A percentile compares a stretch with the other conserved stretches of the same genome.
These are phyloP conservation scores for Phytophthora boehmeriae DNA, from an alignment of 352 stramenopile genomes.

Conservation along the genomic window DNA sequence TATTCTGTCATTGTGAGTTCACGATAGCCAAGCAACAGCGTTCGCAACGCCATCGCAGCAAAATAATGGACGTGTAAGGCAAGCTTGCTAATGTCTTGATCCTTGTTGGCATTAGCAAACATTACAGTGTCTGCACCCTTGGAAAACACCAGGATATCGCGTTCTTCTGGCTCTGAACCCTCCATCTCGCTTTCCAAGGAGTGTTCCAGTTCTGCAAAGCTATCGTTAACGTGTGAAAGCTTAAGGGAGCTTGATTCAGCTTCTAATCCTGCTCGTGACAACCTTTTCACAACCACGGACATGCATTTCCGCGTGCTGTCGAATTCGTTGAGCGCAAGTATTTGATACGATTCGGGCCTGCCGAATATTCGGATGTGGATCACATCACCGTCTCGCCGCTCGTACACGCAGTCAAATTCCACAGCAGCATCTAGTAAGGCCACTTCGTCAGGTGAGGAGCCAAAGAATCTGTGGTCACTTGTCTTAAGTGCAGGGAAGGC, in stretches of 20 bases:
- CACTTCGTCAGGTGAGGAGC: constrained; percentile 85
- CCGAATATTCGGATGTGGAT: constrained; percentile 83
- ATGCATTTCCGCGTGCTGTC: constrained; percentile 89
- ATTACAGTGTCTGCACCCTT: constrained; percentile 92
- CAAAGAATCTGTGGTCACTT: constrained; percentile 62
- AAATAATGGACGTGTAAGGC: constrained; percentile 89
- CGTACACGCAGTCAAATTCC: constrained; percentile 84
- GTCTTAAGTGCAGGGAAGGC: constrained; percentile 39
- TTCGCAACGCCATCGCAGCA: constrained; percentile 86
- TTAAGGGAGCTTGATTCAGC: constrained; percentile 10
- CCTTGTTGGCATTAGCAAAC: constrained; percentile 77
- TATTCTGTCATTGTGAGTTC: constrained; percentile 69
- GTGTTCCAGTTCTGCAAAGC: constrained; percentile 33
- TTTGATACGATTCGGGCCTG: constrained; percentile 68
- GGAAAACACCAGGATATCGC: constrained; percentile 80
- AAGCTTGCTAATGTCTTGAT: constrained; percentile 78
- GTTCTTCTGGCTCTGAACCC: constrained; percentile 34
- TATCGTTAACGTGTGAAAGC: constrained; percentile 19
- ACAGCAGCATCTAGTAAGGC: constrained; percentile 76
- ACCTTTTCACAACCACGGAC: constrained; percentile 76
- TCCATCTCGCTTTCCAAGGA: constrained; percentile 29
- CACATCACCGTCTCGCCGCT: constrained; percentile 76
- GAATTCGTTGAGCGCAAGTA: constrained; percentile 87
- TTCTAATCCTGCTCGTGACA: constrained; percentile 22
- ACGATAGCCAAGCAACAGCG: constrained; percentile 83